Evolutionary conservation across 1,139 yeast genomes (phyloP).

Genomic region (Nakaseomyces glabratus): DNA sequence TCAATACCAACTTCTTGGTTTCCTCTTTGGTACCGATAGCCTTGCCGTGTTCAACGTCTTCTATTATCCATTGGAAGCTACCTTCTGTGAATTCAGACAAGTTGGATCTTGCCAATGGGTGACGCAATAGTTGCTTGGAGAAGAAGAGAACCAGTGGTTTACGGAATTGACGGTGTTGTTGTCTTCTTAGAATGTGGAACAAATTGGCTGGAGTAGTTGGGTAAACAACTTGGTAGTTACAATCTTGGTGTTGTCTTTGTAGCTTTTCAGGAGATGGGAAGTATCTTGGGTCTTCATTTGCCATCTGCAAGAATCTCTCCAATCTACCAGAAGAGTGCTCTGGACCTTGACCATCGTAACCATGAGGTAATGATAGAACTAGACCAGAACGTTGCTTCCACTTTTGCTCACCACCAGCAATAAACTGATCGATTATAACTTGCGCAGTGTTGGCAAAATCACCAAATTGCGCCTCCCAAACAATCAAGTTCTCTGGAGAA

Average conservation of each 20-base stretch:
- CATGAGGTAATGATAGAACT: constrained; percentile 93
- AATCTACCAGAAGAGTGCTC: constrained; percentile 98
- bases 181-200: constrained; percentile 97
- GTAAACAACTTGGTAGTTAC: constrained; percentile 95
- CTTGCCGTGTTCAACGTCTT: constrained; percentile 77
- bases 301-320: constrained; percentile 91
- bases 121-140: constrained; percentile 92
- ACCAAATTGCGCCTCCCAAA: constrained; percentile 99
- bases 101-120: constrained; percentile 89
- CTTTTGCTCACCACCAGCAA: constrained; percentile 94
- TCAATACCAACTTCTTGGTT: constrained; percentile 76
- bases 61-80: constrained; percentile 91
- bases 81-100: constrained; percentile 83
- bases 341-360: constrained; percentile 99
- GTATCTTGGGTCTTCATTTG: constrained; percentile 90
- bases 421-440: constrained; percentile 92
- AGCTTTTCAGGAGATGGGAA: constrained; percentile 88
- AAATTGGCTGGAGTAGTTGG: constrained; percentile 97
- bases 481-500: constrained; percentile 91
- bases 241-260: constrained; percentile 96
- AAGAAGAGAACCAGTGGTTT: constrained; percentile 85
- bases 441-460: constrained; percentile 99
- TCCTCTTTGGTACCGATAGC: constrained; percentile 69
- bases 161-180: constrained; percentile 98
- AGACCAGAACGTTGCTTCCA: constrained; percentile 99